Base-by-base conservation (phyloP, 345 rosid species). In the Boechera retrofracta region DNA sequence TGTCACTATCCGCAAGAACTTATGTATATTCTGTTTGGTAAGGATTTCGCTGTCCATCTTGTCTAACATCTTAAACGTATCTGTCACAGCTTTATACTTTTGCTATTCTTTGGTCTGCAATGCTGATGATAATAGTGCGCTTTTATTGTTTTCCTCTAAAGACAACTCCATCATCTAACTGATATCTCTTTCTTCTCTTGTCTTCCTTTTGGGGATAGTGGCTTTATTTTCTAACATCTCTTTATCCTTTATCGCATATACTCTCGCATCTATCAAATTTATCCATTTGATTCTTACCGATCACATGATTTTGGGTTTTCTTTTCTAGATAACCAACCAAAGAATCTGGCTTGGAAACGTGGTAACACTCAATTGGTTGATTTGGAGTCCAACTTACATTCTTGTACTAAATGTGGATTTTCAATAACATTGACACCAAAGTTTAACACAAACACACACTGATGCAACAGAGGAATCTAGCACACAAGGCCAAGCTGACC, bases 391-490 rank as follows among this genome's bases (percentile, higher is more conserved):
- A 69, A 29, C 53, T 54, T 55, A 58, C 29, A 42, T 10, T 58
- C 1, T 71, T 71, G 47, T 42, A 58, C 57, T 11, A 71, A 62
- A 5, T 24, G 39, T 53, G 53, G 26, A 36, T 36, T 24, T 67
- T 49, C 45, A 48, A 35, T 75, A 49, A 21, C 61, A 76, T 44
- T 54, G 41, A 51, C 61, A 74, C n/a, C n/a, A 76, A 60, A 9
- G 32, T 70, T 63, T 7, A 63, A 70, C 58, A 63, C 70, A 76
- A 10, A 75, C 51, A 53, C 69, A 68, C 41, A 35, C 65, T 48
- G 36, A 45, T 24, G 65, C 42, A 70, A 70, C 36, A 6, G 64
- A 48, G 60, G 33, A 36, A 58, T 38, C 67, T 16, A 38, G 29
- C 57, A 67, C 67, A 75, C 32, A 24, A 67, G 5, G 55, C 24